These are phyloP conservation scores for Candida glaebosa DNA, from an alignment of 805 yeast species.

Conservation along the genomic window DNA sequence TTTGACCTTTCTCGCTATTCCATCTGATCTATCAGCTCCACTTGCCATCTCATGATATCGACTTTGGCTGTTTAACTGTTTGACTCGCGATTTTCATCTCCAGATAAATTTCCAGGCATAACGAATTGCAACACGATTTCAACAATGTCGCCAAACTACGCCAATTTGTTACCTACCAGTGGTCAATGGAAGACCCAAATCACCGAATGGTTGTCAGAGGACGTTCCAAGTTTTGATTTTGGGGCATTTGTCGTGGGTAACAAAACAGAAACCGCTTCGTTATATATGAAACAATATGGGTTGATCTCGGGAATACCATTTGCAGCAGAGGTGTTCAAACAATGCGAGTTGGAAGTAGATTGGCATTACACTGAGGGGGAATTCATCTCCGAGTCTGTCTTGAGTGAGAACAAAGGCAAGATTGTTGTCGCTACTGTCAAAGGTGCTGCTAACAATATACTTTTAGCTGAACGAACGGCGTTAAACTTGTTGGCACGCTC, in stretches of 20 bases:
- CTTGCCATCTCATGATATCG: background rate
- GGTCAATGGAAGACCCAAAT: slow-evolving; percentile 83
- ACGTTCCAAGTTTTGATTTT: slow-evolving; percentile 89
- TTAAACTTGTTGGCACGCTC: slow-evolving; percentile 77
- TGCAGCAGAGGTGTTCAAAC: slow-evolving; percentile 77
- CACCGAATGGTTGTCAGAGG: slow-evolving; percentile 76
- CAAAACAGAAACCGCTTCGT: slow-evolving; percentile 63
- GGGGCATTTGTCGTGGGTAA: slow-evolving; percentile 96
- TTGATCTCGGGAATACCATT: slow-evolving; percentile 84
- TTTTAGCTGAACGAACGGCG: slow-evolving; percentile 83
- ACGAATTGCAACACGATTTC: no score
- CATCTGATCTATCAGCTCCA: background rate
- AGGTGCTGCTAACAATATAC: slow-evolving; percentile 77
- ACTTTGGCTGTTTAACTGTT: no score
- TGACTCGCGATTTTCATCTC: no score
- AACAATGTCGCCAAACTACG: slow-evolving; percentile 20
- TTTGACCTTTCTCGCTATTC: background rate
- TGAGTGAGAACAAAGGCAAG: slow-evolving; percentile 48
- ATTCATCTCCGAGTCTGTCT: slow-evolving; percentile 36
- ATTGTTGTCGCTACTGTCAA: slow-evolving; percentile 70
- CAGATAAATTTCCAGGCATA: no score
- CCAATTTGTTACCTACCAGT: slow-evolving; percentile 63
- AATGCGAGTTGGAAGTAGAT: slow-evolving; percentile 64
- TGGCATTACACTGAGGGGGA: slow-evolving; percentile 78
- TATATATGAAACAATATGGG: slow-evolving; percentile 80